A percentile compares a stretch with the other conserved stretches of the same genome.
Conservation (phyloP, 805 yeast species). For the Wickerhamiella parazyma region DNA sequence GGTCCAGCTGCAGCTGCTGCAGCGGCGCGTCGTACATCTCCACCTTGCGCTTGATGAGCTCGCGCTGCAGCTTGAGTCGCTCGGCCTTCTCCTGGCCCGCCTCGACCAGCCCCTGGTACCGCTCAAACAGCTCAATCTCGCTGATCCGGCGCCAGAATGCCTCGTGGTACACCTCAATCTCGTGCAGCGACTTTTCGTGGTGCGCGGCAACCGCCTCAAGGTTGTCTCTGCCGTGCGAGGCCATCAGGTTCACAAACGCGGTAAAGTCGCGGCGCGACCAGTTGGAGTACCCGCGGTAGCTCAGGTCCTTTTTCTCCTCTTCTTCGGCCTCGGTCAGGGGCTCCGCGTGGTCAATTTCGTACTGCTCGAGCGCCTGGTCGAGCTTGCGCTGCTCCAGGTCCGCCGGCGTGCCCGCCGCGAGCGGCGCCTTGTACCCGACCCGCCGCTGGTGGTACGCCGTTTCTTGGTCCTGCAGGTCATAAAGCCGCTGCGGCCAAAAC, state of each 20-base stretch:
- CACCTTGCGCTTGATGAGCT: constrained; percentile 62
- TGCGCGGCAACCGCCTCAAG: constrained; percentile 59
- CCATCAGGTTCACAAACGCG: constrained; percentile 59
- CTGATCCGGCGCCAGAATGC: constrained; percentile 70
- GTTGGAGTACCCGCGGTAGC: constrained; percentile 55
- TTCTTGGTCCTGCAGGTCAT: constrained; percentile 69
- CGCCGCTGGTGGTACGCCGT: constrained; percentile 61
- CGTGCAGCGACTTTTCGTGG: constrained; percentile 67
- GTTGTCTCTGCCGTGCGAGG: constrained; percentile 71
- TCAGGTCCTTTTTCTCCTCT: constrained; percentile 44
- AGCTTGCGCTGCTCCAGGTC: constrained; percentile 32
- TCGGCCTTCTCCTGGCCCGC: constrained; percentile 75
- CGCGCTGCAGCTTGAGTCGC: constrained; percentile 55
- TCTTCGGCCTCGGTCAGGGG: constrained; percentile 72
- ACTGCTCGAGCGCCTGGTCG: constrained; percentile 46
- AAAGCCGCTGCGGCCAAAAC: constrained; percentile 65
- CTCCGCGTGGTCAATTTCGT: constrained; percentile 61
- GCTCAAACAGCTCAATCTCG: constrained; percentile 80
- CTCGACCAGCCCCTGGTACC: constrained; percentile 67
- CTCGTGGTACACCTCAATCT: constrained; percentile 60
- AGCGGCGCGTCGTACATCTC: constrained; percentile 61
- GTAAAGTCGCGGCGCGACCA: constrained; percentile 86
- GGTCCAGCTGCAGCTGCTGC: constrained; percentile 56
- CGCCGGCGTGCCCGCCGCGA: constrained; percentile 39
- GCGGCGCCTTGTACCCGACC: constrained; percentile 49